These are phyloP conservation scores for Hyphopichia wangnamkhiaoensis DNA, from an alignment of 1,139 yeast genomes.

Conservation along the genomic window DNA sequence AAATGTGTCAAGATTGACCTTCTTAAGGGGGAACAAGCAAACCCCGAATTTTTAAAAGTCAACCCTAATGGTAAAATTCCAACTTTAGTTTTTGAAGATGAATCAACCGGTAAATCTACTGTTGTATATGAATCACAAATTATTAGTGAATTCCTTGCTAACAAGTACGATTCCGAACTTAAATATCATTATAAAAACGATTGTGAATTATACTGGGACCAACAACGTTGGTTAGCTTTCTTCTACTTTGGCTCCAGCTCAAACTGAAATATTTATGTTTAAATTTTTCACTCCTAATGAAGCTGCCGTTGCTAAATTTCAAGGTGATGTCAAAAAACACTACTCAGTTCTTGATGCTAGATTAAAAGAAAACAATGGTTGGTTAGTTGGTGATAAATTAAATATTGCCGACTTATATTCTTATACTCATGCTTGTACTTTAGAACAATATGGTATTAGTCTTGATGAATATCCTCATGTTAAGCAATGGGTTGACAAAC, in stretches of 20 bases:
- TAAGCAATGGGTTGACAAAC: not conserved
- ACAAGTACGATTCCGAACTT: conserved; percentile 10
- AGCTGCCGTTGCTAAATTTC: not conserved
- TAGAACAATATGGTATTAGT: not conserved
- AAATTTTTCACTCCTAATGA: not conserved
- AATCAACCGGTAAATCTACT: conserved; percentile 9
- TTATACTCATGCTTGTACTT: not conserved
- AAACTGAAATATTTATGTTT: not conserved
- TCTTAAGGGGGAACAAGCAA: conserved; percentile 12
- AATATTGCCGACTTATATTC: conserved; percentile 9
- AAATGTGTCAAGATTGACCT: conserved; percentile 12
- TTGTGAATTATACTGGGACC: conserved; percentile 9
- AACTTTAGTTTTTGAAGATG: not conserved
- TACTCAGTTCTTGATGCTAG: conserved; percentile 7
- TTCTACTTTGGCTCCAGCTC: conserved; percentile 1
- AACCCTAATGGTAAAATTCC: conserved; percentile 14
- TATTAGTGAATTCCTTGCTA: conserved; percentile 9
- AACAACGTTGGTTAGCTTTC: conserved; percentile 11
- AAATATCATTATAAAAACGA: conserved; percentile 7
- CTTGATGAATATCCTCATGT: not conserved
- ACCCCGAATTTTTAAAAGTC: conserved; percentile 11
- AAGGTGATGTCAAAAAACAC: not conserved
- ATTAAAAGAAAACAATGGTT: conserved; percentile 4
- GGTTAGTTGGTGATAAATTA: conserved; percentile 11
- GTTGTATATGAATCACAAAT: conserved; percentile 12